Conservation (phyloP, 2,329 filamentous ascomycete genomes). For the Herpotrichia juniperi region DNA sequence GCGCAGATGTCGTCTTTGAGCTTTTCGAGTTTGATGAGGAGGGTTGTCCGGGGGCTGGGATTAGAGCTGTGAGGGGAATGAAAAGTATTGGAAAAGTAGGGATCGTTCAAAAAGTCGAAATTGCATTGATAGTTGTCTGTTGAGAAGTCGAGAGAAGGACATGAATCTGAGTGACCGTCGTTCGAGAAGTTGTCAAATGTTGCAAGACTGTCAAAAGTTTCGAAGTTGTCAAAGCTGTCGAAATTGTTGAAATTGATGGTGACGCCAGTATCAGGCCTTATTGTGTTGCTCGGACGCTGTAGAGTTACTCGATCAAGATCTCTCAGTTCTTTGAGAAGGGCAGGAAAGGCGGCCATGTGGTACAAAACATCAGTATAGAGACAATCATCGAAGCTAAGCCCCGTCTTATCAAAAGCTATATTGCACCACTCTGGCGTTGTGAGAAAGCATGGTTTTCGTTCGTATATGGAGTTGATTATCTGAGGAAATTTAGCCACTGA, state of each 20-base stretch:
- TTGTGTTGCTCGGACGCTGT: background rate
- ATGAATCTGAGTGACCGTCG: conserved; percentile 18
- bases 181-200: too few species aligned
- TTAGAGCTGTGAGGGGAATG: background rate
- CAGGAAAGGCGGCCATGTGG: conserved; percentile 33
- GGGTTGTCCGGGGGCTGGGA: conserved; percentile 12
- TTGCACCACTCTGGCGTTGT: conserved; percentile 35
- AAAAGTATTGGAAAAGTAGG: conserved; percentile 15
- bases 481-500: conserved; percentile 7
- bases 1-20: conserved; percentile 29
- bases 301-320: conserved; percentile 11
- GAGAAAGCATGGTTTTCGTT: conserved; percentile 38
- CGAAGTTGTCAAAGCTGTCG: too few species aligned
- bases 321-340: conserved; percentile 34
- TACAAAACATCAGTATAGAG: conserved; percentile 35
- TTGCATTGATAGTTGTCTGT: conserved; percentile 19
- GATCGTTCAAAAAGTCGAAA: conserved; percentile 20
- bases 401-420: conserved; percentile 40
- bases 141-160: conserved; percentile 27
- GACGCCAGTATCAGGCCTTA: conserved; percentile 8
- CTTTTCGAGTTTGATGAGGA: conserved; percentile 29
- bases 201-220: too few species aligned
- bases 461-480: conserved; percentile 41
- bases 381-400: conserved; percentile 30
- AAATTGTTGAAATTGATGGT: background rate